These are phyloP conservation scores for Candida boleticola DNA, from an alignment of 805 yeast genomes.

Conservation along the genomic window DNA sequence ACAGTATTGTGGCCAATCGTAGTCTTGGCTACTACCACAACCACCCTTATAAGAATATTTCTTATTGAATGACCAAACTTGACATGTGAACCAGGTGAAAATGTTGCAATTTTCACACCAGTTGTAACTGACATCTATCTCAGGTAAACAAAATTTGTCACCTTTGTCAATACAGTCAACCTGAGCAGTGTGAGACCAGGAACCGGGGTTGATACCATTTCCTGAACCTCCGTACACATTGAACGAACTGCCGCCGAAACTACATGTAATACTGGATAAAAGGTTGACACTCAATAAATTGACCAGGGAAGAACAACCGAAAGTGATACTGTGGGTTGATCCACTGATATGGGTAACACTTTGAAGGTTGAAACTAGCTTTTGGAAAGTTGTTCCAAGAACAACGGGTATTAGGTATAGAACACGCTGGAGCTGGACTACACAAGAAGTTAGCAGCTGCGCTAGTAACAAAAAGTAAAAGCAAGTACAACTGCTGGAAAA, in stretches of 20 bases:
- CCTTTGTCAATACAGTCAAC: slow-evolving; percentile 4
- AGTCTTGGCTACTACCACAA: background rate
- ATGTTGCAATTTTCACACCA: background rate
- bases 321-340: background rate
- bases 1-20: slow-evolving; percentile 4
- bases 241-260: background rate
- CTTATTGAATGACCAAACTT: background rate
- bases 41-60: background rate
- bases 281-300: background rate
- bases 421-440: background rate
- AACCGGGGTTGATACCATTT: background rate
- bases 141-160: slow-evolving; percentile 2
- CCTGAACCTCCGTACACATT: background rate
- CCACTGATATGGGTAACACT: background rate
- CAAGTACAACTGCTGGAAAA: slow-evolving; percentile 2
- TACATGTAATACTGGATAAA: background rate
- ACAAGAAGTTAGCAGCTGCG: background rate
- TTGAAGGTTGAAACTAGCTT: background rate
- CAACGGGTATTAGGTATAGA: background rate
- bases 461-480: background rate
- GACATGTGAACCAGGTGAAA: background rate
- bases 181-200: background rate
- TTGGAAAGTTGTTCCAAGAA: background rate
- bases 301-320: background rate
- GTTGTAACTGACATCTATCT: background rate